These are phyloP conservation scores for Arthroderma sp. DNA, from an alignment of 2,329 filamentous ascomycete genomes.

Conservation along the genomic window DNA sequence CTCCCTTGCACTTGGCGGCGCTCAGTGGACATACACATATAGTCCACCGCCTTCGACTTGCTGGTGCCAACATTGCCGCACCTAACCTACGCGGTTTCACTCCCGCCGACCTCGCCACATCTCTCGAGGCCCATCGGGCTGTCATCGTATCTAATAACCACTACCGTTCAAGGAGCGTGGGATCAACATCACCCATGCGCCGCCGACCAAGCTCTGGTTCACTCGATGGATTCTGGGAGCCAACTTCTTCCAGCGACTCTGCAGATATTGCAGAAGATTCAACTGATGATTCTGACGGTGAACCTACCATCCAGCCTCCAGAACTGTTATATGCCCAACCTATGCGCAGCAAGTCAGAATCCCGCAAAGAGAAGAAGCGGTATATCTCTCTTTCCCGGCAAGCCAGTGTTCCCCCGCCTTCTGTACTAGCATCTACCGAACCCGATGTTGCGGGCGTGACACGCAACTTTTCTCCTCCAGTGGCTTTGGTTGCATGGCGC, in stretches of 20 bases:
- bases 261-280: conserved; percentile 33
- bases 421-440: conserved; percentile 18
- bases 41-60: conserved; percentile 59
- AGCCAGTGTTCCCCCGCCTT: conserved; percentile 13
- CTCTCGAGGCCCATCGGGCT: conserved; percentile 50
- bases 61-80: conserved; percentile 59
- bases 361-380: conserved; percentile 7
- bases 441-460: conserved; percentile 20
- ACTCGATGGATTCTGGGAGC: conserved; percentile 55
- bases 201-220: conserved; percentile 48
- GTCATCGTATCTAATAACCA: conserved; percentile 52
- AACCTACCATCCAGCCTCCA: conserved; percentile 18
- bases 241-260: conserved; percentile 36
- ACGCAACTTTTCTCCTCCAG: conserved; percentile 41
- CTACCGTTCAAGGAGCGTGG: conserved; percentile 54
- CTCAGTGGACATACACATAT: conserved; percentile 66
- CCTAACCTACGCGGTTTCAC: conserved; percentile 59
- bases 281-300: conserved; percentile 21
- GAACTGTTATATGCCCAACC: conserved; percentile 18
- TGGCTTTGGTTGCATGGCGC: conserved; percentile 57
- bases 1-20: conserved; percentile 68
- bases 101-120: conserved; percentile 58
- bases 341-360: conserved; percentile 9
- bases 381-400: conserved; percentile 16
- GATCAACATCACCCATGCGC: conserved; percentile 40